phyloP scores from a whole-genome alignment of 2,329 filamentous ascomycete species.

The Lachnellula occidentalis region DNA sequence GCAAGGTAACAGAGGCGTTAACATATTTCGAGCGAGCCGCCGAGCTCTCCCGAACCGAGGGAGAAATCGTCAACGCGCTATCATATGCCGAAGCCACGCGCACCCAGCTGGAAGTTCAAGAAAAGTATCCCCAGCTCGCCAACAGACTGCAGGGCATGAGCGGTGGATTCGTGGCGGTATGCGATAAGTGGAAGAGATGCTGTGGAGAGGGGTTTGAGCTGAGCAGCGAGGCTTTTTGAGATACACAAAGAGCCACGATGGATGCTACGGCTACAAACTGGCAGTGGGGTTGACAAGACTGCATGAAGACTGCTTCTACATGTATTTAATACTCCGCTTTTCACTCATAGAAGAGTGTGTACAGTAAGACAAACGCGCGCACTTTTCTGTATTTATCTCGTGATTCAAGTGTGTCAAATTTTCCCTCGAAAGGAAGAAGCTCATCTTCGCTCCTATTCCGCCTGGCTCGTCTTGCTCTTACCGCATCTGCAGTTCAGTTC shows the following conservation, averaged over 20 bases:
- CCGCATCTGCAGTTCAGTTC: too few relatives aligned
- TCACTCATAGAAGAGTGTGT: conserved; percentile 27
- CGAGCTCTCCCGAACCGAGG: conserved; percentile 88
- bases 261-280: conserved; percentile 2
- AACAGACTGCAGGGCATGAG: conserved; percentile 62
- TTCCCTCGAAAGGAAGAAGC: too few relatives aligned
- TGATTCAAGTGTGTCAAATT: background rate
- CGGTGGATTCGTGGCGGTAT: conserved; percentile 27
- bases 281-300: background rate
- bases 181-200: conserved; percentile 18
- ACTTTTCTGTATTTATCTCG: conserved; percentile 12
- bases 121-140: conserved; percentile 78
- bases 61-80: conserved; percentile 91
- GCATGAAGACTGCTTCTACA: conserved; percentile 10
- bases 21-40: conserved; percentile 97
- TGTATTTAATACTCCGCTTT: conserved; percentile 30
- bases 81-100: conserved; percentile 96
- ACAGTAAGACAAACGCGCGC: conserved; percentile 24
- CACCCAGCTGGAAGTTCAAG: conserved; percentile 88
- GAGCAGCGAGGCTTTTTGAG: conserved; percentile 1
- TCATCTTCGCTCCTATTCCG: too few relatives aligned
- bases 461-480: too few relatives aligned
- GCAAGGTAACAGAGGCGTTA: conserved; percentile 90
- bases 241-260: background rate
- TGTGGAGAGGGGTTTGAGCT: background rate